Percentiles rank a stretch among this genome's conserved stretches.
These are phyloP conservation scores for Lactuca sativa DNA, from an alignment of 129 eudicot genomes.

Conservation along the genomic window DNA sequence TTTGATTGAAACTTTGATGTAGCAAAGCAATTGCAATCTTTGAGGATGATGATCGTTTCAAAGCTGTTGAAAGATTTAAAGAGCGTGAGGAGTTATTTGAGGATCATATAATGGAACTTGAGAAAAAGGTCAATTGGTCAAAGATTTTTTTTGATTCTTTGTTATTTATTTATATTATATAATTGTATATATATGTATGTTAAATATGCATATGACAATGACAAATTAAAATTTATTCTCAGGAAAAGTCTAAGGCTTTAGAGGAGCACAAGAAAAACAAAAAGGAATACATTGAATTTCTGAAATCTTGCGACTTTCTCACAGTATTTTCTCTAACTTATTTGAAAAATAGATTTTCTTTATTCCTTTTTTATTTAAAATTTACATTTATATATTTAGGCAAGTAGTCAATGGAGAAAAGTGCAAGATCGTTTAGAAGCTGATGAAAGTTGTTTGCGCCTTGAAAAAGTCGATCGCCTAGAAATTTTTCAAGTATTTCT, in stretches of 20 bases:
- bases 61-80: slow-evolving; percentile 73
- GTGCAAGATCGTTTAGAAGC: slow-evolving; percentile 94
- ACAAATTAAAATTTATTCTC: slow-evolving; percentile 12
- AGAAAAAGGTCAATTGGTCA: slow-evolving; percentile 58
- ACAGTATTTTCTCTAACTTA: slow-evolving; percentile 41
- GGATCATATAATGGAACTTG: slow-evolving; percentile 63
- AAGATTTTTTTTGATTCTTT: neutral
- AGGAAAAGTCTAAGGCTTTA: slow-evolving; percentile 85
- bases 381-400: slow-evolving; percentile 43
- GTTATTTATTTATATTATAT: neutral
- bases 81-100: slow-evolving; percentile 88
- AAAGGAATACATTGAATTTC: slow-evolving; percentile 69
- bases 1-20: slow-evolving; percentile 21
- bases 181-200: neutral
- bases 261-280: slow-evolving; percentile 74
- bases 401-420: slow-evolving; percentile 98
- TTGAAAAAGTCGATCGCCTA: slow-evolving; percentile 84
- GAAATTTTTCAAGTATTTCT: slow-evolving; percentile 79
- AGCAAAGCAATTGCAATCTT: slow-evolving; percentile 68
- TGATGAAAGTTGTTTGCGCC: slow-evolving; percentile 86
- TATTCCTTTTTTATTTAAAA: slow-evolving; percentile 1
- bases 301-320: slow-evolving; percentile 85
- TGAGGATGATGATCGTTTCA: slow-evolving; percentile 90
- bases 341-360: neutral
- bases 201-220: neutral